A percentile compares a stretch with the other conserved stretches of the same genome.
phyloP scores from a whole-genome alignment of 257 asterid species.

The Schizonepeta tenuifolia region DNA sequence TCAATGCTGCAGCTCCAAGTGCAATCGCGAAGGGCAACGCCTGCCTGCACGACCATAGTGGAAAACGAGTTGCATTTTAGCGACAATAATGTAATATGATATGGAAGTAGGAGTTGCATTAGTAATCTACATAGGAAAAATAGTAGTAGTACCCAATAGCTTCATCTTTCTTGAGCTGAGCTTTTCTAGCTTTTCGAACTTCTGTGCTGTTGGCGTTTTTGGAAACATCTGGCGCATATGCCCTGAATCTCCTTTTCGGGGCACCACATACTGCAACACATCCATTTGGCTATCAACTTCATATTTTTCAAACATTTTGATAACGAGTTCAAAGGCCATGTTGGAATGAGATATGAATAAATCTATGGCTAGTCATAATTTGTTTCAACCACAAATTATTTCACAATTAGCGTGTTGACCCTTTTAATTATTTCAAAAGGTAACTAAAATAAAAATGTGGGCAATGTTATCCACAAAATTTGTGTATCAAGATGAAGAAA shows the following conservation, averaged over 20 bases:
- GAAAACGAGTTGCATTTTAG: not conserved
- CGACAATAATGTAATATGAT: not conserved
- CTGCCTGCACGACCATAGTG: conserved; percentile 46
- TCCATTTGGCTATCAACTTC: not conserved
- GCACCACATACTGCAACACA: conserved; percentile 86
- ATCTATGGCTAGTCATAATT: no score
- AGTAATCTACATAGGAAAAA: not conserved
- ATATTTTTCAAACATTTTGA: no score
- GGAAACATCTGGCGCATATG: conserved; percentile 66
- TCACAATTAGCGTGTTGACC: no score
- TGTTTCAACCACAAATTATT: no score
- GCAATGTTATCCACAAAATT: not conserved
- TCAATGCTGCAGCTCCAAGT: conserved; percentile 76
- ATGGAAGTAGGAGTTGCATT: no score
- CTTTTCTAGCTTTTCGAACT: conserved; percentile 88
- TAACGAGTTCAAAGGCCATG: no score
- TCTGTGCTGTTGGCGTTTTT: conserved; percentile 65
- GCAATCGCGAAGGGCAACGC: conserved; percentile 82
- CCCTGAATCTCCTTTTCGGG: conserved; percentile 85
- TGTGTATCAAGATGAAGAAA: not conserved
- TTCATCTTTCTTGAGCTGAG: conserved; percentile 67
- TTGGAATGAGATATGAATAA: no score
- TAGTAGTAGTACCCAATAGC: conserved; percentile 66
- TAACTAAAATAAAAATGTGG: no score
- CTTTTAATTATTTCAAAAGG: no score